Base-by-base conservation (phyloP, 306 rosid species). In the Calophaca sinica region DNA sequence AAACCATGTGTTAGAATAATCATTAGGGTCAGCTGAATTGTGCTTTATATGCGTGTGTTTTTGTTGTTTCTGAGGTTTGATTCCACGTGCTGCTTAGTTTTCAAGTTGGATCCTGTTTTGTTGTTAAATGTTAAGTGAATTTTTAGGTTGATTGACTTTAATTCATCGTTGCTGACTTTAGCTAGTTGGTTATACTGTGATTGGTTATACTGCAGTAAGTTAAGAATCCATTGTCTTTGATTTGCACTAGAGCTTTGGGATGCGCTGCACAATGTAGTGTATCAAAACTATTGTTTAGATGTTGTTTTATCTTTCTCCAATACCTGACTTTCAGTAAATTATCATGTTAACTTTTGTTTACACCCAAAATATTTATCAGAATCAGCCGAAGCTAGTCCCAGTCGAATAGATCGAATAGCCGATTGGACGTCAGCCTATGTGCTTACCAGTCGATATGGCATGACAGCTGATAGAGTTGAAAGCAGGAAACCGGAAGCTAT, bases 101-200 rank as follows among this genome's bases (percentile, higher is more conserved):
- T 68, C 33, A 9, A 68, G 66, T 5, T 74, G 74, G 82, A 75
- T 80, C 75, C 33, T 69, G 63, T 11, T 53, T 45, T 74, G 60
- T 50, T 61, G 49, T 44, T 44, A 2, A 7, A 63, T 63, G n/a
- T 41, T 63, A 41, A 57, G 74, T 68, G 8, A 29, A 73, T 68
- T n/a, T 61, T 59, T 20, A n/a, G 48, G 32, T 55, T 50, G 57
- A 31, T 58, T 39, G 67, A 57, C 79, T 41, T 77, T 41, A 39
- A 54, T 76, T 66, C 50, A 36, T 59, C 3, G 39, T 59, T 3
- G 28, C 51, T 50, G 71, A 50, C 29, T 55, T 12, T 11, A 58
- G 50, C 11, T 48, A n/a, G n/a, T n/a, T n/a, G n/a, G n/a, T 45
- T 7, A 7, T 8, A 29, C 7, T 49, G 13, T 62, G 74, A 62